Base-by-base conservation (phyloP, 73 alveolate genomes). In the Paramecium biaurelia region DNA sequence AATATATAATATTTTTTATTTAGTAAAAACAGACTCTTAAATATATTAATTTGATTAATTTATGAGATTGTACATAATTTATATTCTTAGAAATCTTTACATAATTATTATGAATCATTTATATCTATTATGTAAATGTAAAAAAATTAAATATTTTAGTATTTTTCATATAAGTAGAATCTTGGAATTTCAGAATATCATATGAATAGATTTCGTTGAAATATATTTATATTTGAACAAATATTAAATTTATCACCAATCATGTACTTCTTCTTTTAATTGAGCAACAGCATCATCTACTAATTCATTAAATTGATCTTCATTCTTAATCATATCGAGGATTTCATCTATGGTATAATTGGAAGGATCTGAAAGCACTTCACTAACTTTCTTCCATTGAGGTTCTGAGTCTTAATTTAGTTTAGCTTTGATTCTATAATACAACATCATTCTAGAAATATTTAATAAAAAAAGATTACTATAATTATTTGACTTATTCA, bases 241-340 rank as follows among this genome's bases (percentile, higher is more conserved):
- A 63, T 11, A 30, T 23, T 63, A 26, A 63, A 63, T 37, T 53
- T 53, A 15, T 72, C 86, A 72, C 58, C 58, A 72, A 72, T 32
- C 37, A 2, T 72, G 32, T 72, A 20, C 86, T 79, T 38, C 90
- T 45, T 79, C 76, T 79, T 79, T 41, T 20, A 79, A 43, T 43
- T 23, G 14, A 20, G 32, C 90, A 41, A 79, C 42, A 4, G 90
- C 72, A 24, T 41, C 90, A 23, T 79, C 72, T 23, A 79, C 90
- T 12, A 18, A 79, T 42, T 79, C 90, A 18, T 43, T 45, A 20
- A 79, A 47, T 23, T 18, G n/a, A 21, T 38, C 28, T 34, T 79
- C 90, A 43, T 79, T 63, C 74, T 79, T 79, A 21, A 79, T 23
- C 90, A 79, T 79, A 79, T 79, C 72, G 32, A 79, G 30, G 35